Conservation (phyloP, 2,329 filamentous ascomycete species). For the Colletotrichum siamense region DNA sequence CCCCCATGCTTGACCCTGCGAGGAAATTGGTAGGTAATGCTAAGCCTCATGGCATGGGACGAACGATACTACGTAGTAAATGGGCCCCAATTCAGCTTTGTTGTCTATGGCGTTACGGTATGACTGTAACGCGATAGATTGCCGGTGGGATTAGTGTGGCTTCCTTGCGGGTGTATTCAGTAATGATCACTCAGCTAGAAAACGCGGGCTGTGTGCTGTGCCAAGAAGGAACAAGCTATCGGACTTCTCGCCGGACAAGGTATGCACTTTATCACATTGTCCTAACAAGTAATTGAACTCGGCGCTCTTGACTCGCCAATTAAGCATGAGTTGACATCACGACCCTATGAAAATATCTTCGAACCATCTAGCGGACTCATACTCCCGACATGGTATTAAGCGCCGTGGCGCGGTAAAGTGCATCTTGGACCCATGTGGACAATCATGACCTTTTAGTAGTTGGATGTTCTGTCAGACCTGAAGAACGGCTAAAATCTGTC, state of each 20-base stretch:
- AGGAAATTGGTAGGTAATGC: neutral
- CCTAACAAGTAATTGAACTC: neutral
- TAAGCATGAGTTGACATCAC: neutral
- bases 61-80: neutral
- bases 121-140: neutral
- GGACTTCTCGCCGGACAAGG: neutral
- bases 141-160: neutral
- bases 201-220: neutral
- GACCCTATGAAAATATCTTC: neutral
- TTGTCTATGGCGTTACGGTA: neutral
- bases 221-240: neutral
- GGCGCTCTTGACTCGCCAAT: neutral
- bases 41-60: neutral
- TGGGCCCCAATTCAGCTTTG: neutral
- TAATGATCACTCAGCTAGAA: neutral
- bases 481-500: neutral
- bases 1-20: neutral
- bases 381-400: neutral
- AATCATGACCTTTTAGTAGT: neutral
- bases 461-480: neutral
- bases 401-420: neutral
- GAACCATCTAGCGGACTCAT: neutral
- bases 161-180: neutral
- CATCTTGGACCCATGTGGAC: neutral
- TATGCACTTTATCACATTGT: neutral